A percentile compares a stretch with the other conserved stretches of the same genome.
Evolutionary conservation across 371 early-diverging fungal species (phyloP).

Genomic region (Massospora cicadina): DNA sequence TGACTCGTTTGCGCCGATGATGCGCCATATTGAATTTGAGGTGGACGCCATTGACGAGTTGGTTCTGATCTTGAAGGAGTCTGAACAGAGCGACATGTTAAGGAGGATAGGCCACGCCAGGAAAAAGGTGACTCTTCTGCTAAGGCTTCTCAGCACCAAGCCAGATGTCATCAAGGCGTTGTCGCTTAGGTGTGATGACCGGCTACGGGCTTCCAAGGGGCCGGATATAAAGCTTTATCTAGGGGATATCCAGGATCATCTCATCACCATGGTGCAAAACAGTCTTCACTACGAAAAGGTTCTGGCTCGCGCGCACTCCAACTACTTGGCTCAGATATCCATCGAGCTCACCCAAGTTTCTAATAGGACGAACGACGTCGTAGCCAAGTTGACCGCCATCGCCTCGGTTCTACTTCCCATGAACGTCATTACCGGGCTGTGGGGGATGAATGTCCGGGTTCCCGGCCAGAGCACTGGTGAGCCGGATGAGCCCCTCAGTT

Average conservation of each 20-base stretch:
- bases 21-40: constrained; percentile 65
- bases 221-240: constrained; percentile 62
- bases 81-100: constrained; percentile 75
- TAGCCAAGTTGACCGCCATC: constrained; percentile 76
- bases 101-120: constrained; percentile 67
- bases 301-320: constrained; percentile 75
- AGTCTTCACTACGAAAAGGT: constrained; percentile 80
- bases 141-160: constrained; percentile 55
- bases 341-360: constrained; percentile 91
- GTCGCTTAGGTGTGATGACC: constrained; percentile 49
- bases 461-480: constrained; percentile 52
- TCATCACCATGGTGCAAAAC: constrained; percentile 80
- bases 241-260: constrained; percentile 90
- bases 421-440: constrained; percentile 82
- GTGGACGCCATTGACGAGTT: constrained; percentile 81
- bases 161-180: constrained; percentile 63
- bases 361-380: constrained; percentile 75
- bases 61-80: constrained; percentile 71
- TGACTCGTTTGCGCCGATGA: constrained; percentile 62
- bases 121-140: constrained; percentile 52
- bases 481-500: constrained; percentile 19
- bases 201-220: constrained; percentile 19
- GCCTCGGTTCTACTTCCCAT: constrained; percentile 88
- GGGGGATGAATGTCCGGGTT: constrained; percentile 79
- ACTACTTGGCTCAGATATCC: constrained; percentile 89